Evolutionary conservation across 2,329 filamentous ascomycete species (phyloP).

Genomic region (Cladorrhinum sp.): DNA sequence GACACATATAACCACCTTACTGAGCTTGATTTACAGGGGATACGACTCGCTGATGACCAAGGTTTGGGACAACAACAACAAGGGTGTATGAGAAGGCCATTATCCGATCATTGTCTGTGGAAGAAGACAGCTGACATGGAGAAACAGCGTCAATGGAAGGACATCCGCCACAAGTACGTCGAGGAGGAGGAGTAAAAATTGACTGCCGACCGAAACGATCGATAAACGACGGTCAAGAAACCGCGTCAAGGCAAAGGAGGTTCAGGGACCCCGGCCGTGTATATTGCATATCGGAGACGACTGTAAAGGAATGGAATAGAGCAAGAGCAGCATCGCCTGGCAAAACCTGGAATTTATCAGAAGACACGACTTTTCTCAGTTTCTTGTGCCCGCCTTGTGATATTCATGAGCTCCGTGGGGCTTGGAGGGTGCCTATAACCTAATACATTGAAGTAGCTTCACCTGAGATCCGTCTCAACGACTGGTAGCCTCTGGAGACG

Average conservation of each 20-base stretch:
- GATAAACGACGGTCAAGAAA: constrained; percentile 1
- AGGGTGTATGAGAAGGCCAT: constrained; percentile 60
- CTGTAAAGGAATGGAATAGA: constrained; percentile 22
- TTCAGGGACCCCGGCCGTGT: constrained; percentile 19
- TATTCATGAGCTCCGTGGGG: background rate
- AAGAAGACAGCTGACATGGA: constrained; percentile 31
- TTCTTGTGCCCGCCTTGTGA: background rate
- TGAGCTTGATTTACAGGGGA: constrained; percentile 51
- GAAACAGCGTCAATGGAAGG: constrained; percentile 95
- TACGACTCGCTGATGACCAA: constrained; percentile 81
- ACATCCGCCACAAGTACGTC: constrained; percentile 89
- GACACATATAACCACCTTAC: constrained; percentile 3
- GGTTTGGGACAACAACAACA: constrained; percentile 89
- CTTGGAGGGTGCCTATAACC: background rate
- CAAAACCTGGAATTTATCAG: background rate
- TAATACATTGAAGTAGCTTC: background rate
- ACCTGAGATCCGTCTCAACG: background rate
- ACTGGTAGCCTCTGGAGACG: background rate
- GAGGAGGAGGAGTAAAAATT: constrained; percentile 61
- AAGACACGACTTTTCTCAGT: background rate
- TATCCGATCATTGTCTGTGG: background rate
- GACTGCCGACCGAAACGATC: background rate
- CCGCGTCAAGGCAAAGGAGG: constrained; percentile 3
- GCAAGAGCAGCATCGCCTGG: constrained; percentile 7
- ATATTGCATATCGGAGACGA: constrained; percentile 19